A percentile compares a stretch with the other conserved stretches of the same genome.
These are phyloP conservation scores for Mercurialis annua DNA, from an alignment of 345 rosid genomes.

Conservation along the genomic window DNA sequence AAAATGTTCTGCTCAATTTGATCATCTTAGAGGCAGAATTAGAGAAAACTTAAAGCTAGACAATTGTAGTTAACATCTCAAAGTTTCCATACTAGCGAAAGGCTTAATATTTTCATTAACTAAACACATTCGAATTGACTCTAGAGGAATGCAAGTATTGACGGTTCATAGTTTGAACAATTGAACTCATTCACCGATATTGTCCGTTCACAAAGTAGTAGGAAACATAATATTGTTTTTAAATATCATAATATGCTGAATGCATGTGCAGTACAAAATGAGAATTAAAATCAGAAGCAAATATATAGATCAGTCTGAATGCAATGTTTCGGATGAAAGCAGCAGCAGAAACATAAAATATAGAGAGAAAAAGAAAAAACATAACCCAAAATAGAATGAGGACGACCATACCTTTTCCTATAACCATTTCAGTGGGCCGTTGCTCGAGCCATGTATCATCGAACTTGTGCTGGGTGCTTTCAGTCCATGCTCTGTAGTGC, in stretches of 20 bases:
- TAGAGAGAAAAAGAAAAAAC: not conserved
- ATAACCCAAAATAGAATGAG: not conserved
- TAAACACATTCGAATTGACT: not conserved
- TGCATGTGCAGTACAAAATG: not conserved
- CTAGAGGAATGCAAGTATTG: not conserved
- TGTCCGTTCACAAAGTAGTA: not conserved
- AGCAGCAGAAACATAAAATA: not conserved
- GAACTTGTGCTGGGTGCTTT: slow-evolving; percentile 74
- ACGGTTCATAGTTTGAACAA: not conserved
- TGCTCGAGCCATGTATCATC: slow-evolving; percentile 93
- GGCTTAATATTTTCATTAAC: not conserved
- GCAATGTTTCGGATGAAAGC: not conserved
- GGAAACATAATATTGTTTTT: not conserved
- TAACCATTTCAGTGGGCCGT: slow-evolving; percentile 69
- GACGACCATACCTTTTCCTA: slow-evolving; percentile 68
- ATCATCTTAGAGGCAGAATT: no score
- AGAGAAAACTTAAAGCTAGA: no score
- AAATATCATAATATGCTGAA: no score
- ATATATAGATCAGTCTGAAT: not conserved
- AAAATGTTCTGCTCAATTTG: no score
- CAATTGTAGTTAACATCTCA: no score
- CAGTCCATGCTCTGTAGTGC: slow-evolving; percentile 87
- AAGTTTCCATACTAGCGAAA: no score
- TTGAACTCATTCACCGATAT: not conserved
- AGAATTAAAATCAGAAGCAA: not conserved